phyloP scores from a whole-genome alignment of 306 rosid species.

The Senna siamea region DNA sequence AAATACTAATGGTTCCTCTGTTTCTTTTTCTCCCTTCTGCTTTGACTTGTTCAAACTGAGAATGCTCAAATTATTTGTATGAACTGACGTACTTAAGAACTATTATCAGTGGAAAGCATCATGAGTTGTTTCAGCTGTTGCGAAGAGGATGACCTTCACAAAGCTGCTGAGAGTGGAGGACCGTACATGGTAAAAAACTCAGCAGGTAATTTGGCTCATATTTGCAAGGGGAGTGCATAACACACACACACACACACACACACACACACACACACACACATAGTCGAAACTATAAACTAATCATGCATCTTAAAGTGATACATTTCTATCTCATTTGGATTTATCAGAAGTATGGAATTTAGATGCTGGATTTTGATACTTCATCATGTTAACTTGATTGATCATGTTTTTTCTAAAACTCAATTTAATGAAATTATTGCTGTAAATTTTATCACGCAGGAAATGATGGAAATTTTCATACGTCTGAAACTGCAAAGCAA shows the following conservation, averaged over 20 bases:
- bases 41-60: neutral
- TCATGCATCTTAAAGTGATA: constrained; percentile 20
- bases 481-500: constrained; percentile 65
- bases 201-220: constrained; percentile 56
- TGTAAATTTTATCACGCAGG: constrained; percentile 52
- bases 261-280: neutral
- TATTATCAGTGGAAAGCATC: constrained; percentile 40
- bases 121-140: constrained; percentile 90
- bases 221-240: constrained; percentile 1
- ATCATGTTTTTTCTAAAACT: constrained; percentile 19
- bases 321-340: constrained; percentile 17
- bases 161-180: constrained; percentile 64
- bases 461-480: constrained; percentile 60
- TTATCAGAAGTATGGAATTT: constrained; percentile 1
- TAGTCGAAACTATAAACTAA: neutral
- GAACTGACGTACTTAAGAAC: constrained; percentile 32
- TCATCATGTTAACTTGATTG: constrained; percentile 19
- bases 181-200: constrained; percentile 53
- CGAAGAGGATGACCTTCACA: constrained; percentile 65
- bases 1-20: neutral
- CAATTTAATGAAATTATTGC: constrained; percentile 29
- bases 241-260: neutral
- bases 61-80: neutral
- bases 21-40: neutral
- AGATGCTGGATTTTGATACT: constrained; percentile 17